Evolutionary conservation across 129 eudicot genomes (phyloP).

Genomic region (Dittrichia graveolens): DNA sequence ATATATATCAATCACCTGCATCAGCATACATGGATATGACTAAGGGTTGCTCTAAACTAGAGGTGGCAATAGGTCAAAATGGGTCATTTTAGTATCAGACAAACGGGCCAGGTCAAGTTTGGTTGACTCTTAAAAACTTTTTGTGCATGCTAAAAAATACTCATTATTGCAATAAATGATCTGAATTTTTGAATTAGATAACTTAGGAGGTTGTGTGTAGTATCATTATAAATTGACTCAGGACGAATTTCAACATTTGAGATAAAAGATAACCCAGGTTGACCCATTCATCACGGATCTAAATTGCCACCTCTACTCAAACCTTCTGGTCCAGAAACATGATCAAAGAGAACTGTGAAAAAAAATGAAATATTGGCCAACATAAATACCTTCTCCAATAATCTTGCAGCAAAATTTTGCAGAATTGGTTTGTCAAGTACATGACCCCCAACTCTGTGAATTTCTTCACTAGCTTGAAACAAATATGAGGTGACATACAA

Average conservation of each 20-base stretch:
- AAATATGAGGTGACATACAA: slow-evolving; percentile 70
- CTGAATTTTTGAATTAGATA: background rate
- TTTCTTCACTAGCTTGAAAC: slow-evolving; percentile 90
- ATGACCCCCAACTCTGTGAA: slow-evolving; percentile 93
- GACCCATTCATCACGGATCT: background rate
- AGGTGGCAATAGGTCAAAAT: background rate
- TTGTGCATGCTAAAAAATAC: no score
- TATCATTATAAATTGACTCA: no score
- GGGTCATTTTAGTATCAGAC: background rate
- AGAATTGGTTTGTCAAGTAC: slow-evolving; percentile 80
- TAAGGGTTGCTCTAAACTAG: slow-evolving; percentile 8
- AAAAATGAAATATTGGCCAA: background rate
- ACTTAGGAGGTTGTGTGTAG: background rate
- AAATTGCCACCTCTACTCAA: background rate
- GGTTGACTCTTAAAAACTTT: background rate
- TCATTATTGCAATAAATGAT: no score
- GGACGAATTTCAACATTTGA: background rate
- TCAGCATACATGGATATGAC: slow-evolving; percentile 19
- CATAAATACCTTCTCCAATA: slow-evolving; percentile 70
- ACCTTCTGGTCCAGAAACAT: slow-evolving; percentile 8
- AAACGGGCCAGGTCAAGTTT: background rate
- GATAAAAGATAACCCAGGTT: background rate
- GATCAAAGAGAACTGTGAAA: background rate
- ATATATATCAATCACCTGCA: slow-evolving; percentile 72
- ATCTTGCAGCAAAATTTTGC: slow-evolving; percentile 72